Conservation (phyloP, 768 basidiomycete species). For the Mrakia gelida region DNA sequence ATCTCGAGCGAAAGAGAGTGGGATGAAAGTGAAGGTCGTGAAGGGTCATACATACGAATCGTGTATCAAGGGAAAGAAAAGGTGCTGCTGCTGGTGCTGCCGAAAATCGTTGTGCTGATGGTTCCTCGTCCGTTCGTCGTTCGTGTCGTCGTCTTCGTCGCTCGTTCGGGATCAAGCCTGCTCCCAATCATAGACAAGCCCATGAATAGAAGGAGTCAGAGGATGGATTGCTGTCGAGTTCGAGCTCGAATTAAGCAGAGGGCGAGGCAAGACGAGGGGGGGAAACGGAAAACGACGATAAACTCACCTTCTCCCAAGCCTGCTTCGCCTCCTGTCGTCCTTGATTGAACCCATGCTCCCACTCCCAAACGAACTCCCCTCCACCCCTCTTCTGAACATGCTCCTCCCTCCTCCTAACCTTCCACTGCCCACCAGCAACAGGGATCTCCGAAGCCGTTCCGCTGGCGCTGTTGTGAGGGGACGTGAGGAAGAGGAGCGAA, state of each 20-base stretch:
- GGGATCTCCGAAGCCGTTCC: slow-evolving; percentile 24
- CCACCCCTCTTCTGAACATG: slow-evolving; percentile 50
- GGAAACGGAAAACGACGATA: neutral
- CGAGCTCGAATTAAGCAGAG: neutral
- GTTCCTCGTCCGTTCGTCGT: no score
- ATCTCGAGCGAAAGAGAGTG: no score
- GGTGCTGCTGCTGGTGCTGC: no score
- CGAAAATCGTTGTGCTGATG: no score
- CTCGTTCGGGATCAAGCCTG: no score
- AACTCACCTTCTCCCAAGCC: slow-evolving; percentile 16
- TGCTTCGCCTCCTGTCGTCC: slow-evolving; percentile 50
- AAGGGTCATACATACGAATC: no score
- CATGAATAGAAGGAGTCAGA: no score
- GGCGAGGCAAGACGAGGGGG: neutral
- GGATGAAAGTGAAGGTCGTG: no score
- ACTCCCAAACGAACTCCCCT: slow-evolving; percentile 61
- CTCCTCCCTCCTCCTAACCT: slow-evolving; percentile 47
- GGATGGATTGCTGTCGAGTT: no score
- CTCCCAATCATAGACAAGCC: no score
- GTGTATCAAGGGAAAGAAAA: no score
- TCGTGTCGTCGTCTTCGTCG: no score
- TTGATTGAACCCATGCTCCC: slow-evolving; percentile 63
- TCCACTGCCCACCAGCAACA: slow-evolving; percentile 33
- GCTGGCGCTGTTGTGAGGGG: slow-evolving; percentile 34
- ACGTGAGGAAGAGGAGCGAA: slow-evolving; percentile 55